Percentiles rank a stretch among this genome's conserved stretches.
Conservation (phyloP, 331 rosid genomes). For the Cydonia oblonga region DNA sequence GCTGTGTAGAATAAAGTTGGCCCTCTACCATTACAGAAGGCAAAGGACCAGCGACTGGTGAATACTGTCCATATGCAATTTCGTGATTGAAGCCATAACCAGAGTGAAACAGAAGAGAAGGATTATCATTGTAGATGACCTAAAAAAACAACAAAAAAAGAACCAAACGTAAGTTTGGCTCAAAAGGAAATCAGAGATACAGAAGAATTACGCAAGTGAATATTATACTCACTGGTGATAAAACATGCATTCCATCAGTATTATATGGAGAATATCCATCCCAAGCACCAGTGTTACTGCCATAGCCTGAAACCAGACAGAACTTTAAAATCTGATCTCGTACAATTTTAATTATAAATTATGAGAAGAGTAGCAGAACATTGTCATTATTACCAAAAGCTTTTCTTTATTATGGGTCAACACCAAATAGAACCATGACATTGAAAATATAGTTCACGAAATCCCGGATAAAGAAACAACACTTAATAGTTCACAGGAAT, state of each 20-base stretch:
- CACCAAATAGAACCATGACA: background rate
- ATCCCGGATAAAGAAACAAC: background rate
- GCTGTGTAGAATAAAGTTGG: conserved; percentile 42
- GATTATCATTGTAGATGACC: conserved; percentile 44
- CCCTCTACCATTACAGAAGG: conserved; percentile 45
- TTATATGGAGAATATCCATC: conserved; percentile 41
- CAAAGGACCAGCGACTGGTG: conserved; percentile 42
- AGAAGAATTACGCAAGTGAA: background rate
- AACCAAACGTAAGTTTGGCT: background rate
- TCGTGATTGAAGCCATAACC: conserved; percentile 49
- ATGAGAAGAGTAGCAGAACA: background rate
- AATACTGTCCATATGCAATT: conserved; percentile 45
- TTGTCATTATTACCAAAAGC: background rate
- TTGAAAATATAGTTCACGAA: background rate
- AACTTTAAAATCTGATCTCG: background rate
- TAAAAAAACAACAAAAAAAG: background rate
- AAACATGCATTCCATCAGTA: conserved; percentile 41
- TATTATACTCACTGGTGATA: conserved; percentile 34
- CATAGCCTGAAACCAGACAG: conserved; percentile 24
- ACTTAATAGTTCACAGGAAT: background rate
- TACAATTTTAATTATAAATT: background rate
- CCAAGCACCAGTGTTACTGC: conserved; percentile 36
- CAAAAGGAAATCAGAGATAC: conserved; percentile 1
- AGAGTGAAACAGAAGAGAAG: conserved; percentile 40
- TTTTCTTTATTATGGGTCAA: background rate